Base-by-base conservation (phyloP, 441 rosid genomes). In the Mallotus japonicus region DNA sequence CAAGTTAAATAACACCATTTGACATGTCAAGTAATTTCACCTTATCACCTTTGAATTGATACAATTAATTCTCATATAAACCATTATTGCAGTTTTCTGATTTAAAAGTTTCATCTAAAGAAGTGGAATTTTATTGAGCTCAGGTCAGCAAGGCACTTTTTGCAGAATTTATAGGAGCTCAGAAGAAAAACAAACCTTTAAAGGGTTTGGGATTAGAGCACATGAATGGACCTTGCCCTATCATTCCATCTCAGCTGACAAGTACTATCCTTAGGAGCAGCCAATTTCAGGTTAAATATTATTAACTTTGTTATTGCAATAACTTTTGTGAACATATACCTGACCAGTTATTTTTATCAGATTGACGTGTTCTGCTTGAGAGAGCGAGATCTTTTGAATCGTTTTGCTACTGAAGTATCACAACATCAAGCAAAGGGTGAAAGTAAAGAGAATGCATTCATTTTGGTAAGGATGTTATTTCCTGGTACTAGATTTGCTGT, bases 111-210 rank as follows among this genome's bases (percentile, higher is more conserved):
- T 28, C 32, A 28, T 28, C 32, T 28, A 28, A 34, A 69, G 44
- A 40, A 37, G 10, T 69, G 59, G 15, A 46, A 65, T n/a, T 67
- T 66, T 46, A 10, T 53, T 76, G 60, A 74, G 69, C 65, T 61
- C 87, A 95, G 99, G 91, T 90, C 78, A 89, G 99, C 88, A 95
- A 92, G 81, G 92, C 97, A 1, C 97, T 95, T 53, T 81, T 91
- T 74, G 87, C 83, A 22, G 97, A 89, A 79, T 91, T 87, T 84
- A 22, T 86, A 44, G 83, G 83, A 0, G 87, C 89, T 68, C 78
- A 75, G 82, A 91, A 88, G 87, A 88, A 77, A 80, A 91, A 87
- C 6, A 85, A 83, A 72, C 90, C 88, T 77, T 87, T 90, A 56
- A 85, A 83, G 66, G 93, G 85, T 59, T 81, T 91, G 77, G 96